Conservation (phyloP, 495 filamentous ascomycete genomes). For the Rusavskia elegans region DNA sequence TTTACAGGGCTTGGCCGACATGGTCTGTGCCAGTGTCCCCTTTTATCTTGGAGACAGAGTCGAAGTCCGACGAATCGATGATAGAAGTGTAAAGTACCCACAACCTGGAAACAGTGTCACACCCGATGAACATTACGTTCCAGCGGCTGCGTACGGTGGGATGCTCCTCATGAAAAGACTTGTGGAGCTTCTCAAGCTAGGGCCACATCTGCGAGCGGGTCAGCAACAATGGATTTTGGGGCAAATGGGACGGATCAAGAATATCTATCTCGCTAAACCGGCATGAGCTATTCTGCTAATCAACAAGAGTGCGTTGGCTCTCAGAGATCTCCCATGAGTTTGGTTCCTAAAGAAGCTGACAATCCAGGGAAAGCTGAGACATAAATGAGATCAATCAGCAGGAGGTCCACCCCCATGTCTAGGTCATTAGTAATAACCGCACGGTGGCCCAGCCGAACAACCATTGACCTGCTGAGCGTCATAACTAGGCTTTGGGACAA, state of each 20-base stretch:
- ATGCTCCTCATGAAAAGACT: conserved; percentile 2
- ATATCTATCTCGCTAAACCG: not conserved
- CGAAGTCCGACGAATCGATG: not conserved
- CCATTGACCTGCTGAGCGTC: no score
- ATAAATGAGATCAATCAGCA: no score
- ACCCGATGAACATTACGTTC: conserved; percentile 2
- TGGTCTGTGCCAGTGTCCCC: conserved; percentile 1
- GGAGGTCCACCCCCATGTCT: no score
- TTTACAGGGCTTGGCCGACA: not conserved
- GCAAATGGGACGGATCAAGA: conserved; percentile 2
- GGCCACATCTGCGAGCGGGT: not conserved
- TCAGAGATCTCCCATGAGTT: no score
- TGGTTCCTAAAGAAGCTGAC: no score
- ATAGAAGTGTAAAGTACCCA: conserved; percentile 1
- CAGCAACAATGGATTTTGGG: conserved; percentile 1
- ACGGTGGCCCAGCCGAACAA: no score
- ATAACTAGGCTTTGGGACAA: no score
- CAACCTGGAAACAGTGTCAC: not conserved
- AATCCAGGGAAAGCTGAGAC: no score
- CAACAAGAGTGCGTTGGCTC: no score
- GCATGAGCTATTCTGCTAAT: no score
- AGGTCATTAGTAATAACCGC: no score
- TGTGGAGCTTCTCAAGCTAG: conserved; percentile 1
- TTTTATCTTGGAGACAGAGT: conserved; percentile 1
- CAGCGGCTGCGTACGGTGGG: conserved; percentile 1